Evolutionary conservation across 495 filamentous ascomycete genomes (phyloP).

Genomic region (Aspergillus avenaceus): DNA sequence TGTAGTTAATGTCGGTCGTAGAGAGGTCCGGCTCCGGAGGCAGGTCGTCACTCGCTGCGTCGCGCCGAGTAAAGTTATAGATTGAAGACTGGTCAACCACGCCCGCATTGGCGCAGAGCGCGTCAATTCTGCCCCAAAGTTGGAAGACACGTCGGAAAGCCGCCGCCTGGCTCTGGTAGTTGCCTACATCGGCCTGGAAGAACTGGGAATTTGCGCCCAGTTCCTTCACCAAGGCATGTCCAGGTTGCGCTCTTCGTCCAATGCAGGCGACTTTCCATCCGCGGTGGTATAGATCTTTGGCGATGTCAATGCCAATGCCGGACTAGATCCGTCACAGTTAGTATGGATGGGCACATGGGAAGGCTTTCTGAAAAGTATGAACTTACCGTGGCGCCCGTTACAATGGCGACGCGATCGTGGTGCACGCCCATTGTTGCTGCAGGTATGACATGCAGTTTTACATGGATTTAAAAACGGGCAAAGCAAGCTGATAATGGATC

Average conservation of each 20-base stretch:
- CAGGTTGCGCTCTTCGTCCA: constrained; percentile 17
- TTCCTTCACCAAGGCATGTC: constrained; percentile 14
- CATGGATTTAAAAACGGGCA: not conserved
- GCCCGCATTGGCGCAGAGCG: constrained; percentile 22
- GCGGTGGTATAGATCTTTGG: constrained; percentile 14
- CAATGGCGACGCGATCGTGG: not conserved
- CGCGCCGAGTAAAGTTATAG: constrained; percentile 14
- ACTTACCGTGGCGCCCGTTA: constrained; percentile 3
- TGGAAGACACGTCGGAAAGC: constrained; percentile 15
- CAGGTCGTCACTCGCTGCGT: constrained; percentile 12
- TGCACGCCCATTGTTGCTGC: not conserved
- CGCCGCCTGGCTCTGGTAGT: constrained; percentile 17
- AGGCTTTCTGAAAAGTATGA: not conserved
- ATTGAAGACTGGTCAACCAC: constrained; percentile 23
- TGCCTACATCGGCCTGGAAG: constrained; percentile 20
- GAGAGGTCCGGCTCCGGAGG: no score
- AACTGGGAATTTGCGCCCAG: constrained; percentile 14
- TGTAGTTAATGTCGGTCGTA: not conserved
- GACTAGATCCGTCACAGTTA: constrained; percentile 16
- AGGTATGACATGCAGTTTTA: not conserved
- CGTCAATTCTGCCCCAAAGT: constrained; percentile 23
- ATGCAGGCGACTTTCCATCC: constrained; percentile 26
- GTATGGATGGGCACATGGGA: not conserved
- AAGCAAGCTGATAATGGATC: not conserved
- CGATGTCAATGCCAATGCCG: constrained; percentile 25